Base-by-base conservation (phyloP, 345 rosid genomes). In the Euphorbia pulcherrima region DNA sequence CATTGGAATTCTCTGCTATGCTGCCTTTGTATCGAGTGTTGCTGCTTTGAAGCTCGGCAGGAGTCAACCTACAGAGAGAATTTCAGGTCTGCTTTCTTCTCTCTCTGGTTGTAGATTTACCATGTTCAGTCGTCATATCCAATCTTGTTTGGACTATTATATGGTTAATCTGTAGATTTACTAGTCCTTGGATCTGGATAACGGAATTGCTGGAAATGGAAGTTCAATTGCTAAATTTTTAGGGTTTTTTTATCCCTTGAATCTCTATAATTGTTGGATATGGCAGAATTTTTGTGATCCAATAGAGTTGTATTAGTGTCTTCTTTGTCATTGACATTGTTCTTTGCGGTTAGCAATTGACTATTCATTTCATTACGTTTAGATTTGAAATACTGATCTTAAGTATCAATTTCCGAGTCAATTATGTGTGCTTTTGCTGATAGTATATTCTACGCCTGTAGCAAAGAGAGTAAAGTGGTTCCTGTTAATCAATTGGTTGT, bases 51-150 rank as follows among this genome's bases (percentile, higher is more conserved):
- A 85, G 74, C 74, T 85, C 54, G 82, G 84, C 66, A 83, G 88
- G 56, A 83, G 83, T 80, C 96, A 84, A 79, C 92, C 81, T 61
- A 86, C 96, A 8, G 98, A 92, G 79, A 85, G 98, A 77, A 92
- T 92, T 74, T 88, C 98, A 79, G 97, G 97, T 88, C 18, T 57
- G 79, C 39, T 62, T 68, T 70, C 41, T 27, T 27, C 27, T 60
- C 51, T 51, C 18, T 47, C 18, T 71, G 30, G 26, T 44, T 30
- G 57, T 2, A 55, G 8, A 18, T 16, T 44, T 53, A 12, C 65
- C 60, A 29, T 6, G 18, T 72, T 62, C 56, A 10, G 27, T 30
- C 30, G 20, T 53, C 10, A 33, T 9, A n/a, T 62, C 17, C 41
- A 39, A 33, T 29, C 3, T 12, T 20, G 23, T 12, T 6, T 10